Percentiles rank a stretch among this genome's conserved stretches.
phyloP scores from a whole-genome alignment of 2,329 filamentous ascomycete species.

The Phyllosticta citribraziliensis region DNA sequence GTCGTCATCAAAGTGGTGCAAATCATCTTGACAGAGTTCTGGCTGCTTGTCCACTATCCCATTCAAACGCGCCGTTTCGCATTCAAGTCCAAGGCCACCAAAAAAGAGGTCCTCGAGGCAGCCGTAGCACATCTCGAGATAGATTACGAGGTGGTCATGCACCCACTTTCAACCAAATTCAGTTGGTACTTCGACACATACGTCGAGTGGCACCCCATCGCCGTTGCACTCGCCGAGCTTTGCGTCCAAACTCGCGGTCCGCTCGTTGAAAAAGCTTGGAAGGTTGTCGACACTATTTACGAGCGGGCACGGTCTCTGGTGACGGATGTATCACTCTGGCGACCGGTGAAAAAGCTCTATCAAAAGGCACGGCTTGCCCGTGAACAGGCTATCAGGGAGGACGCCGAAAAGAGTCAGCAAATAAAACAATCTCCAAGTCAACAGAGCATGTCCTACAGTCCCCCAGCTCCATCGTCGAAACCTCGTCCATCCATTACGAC shows the following conservation, averaged over 20 bases:
- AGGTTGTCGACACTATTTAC: constrained; percentile 35
- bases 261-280: constrained; percentile 33
- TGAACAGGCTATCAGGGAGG: neutral
- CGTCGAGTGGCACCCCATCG: constrained; percentile 45
- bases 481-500: neutral
- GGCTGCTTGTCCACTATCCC: constrained; percentile 9
- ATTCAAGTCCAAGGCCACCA: constrained; percentile 18
- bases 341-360: constrained; percentile 8
- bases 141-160: constrained; percentile 15
- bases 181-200: constrained; percentile 34
- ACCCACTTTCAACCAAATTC: constrained; percentile 32
- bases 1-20: constrained; percentile 1
- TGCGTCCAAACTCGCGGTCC: constrained; percentile 18
- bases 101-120: constrained; percentile 18
- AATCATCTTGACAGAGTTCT: constrained; percentile 5
- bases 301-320: constrained; percentile 12
- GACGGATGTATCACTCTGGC: constrained; percentile 8
- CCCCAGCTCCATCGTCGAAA: neutral
- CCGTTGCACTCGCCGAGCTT: constrained; percentile 35
- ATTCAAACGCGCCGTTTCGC: constrained; percentile 7
- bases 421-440: neutral
- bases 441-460: neutral
- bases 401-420: neutral
- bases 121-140: constrained; percentile 2
- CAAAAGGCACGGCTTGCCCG: constrained; percentile 5